Percentiles rank a stretch among this genome's conserved stretches.
phyloP scores from a whole-genome alignment of 371 early-diverging fungal species.

The Mucor saturninus region DNA sequence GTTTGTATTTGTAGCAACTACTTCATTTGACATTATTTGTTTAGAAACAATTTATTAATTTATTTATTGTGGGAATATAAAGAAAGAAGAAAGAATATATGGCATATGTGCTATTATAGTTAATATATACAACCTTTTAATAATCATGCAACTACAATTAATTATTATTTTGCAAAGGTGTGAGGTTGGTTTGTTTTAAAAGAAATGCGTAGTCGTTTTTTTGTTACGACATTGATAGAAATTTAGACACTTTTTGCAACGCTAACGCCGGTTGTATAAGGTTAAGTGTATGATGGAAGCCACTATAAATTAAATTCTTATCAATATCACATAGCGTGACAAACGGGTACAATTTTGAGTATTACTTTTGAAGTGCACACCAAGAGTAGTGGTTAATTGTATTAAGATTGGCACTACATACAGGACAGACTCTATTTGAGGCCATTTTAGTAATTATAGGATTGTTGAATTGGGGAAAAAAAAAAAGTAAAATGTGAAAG shows the following conservation, averaged over 20 bases:
- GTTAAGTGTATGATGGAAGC: neutral
- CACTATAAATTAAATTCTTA: neutral
- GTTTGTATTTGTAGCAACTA: conserved; percentile 3
- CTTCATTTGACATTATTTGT: conserved; percentile 17
- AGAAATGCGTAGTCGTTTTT: neutral
- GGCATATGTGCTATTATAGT: neutral
- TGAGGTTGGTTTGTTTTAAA: neutral
- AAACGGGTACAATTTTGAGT: neutral
- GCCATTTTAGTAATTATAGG: neutral
- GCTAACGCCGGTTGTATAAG: neutral
- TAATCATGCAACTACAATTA: conserved; percentile 7
- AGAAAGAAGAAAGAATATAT: conserved; percentile 1
- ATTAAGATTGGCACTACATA: conserved; percentile 29
- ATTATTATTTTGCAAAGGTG: neutral
- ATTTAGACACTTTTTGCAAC: neutral
- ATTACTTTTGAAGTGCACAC: conserved; percentile 37
- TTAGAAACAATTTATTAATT: neutral
- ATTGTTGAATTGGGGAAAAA: neutral
- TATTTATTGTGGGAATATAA: neutral
- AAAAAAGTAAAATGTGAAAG: conserved; percentile 3
- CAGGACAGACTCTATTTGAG: conserved; percentile 9
- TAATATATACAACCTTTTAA: neutral
- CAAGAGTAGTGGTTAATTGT: conserved; percentile 25
- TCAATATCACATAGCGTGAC: neutral
- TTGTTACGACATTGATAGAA: neutral